These are phyloP conservation scores for Emergomyces pasteurianus DNA, from an alignment of 2,329 filamentous ascomycete genomes.

Conservation along the genomic window DNA sequence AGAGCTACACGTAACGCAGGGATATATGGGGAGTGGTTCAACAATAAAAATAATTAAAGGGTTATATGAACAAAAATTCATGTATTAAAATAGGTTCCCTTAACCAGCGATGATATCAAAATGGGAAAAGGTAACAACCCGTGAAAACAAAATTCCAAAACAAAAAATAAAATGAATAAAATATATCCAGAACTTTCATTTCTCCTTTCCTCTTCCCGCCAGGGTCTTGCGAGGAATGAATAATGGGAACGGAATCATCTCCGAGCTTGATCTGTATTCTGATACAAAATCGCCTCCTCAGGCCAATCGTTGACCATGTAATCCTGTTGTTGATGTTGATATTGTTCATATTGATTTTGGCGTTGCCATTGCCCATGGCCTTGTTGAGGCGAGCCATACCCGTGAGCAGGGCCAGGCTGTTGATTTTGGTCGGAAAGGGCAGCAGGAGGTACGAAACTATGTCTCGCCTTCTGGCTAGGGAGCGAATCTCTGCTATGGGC, in stretches of 20 bases:
- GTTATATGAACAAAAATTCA: too few species aligned
- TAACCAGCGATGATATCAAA: too few species aligned
- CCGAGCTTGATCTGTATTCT: conserved; percentile 10
- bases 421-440: conserved; percentile 6
- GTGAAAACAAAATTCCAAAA: too few species aligned
- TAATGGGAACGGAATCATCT: neutral
- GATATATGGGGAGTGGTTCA: too few species aligned
- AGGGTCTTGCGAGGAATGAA: too few species aligned
- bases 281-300: conserved; percentile 31
- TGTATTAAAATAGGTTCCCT: too few species aligned
- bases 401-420: neutral
- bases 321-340: conserved; percentile 9
- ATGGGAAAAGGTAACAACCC: too few species aligned
- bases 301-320: conserved; percentile 27
- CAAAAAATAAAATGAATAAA: too few species aligned
- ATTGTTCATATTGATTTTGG: conserved; percentile 1
- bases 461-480: conserved; percentile 21
- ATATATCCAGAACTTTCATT: too few species aligned
- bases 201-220: too few species aligned
- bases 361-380: neutral
- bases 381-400: neutral
- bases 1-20: too few species aligned
- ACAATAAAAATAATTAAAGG: too few species aligned
- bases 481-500: conserved; percentile 19
- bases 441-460: conserved; percentile 12